Evolutionary conservation across 2,329 filamentous ascomycete genomes (phyloP).

Genomic region (Aspergillus sp.): DNA sequence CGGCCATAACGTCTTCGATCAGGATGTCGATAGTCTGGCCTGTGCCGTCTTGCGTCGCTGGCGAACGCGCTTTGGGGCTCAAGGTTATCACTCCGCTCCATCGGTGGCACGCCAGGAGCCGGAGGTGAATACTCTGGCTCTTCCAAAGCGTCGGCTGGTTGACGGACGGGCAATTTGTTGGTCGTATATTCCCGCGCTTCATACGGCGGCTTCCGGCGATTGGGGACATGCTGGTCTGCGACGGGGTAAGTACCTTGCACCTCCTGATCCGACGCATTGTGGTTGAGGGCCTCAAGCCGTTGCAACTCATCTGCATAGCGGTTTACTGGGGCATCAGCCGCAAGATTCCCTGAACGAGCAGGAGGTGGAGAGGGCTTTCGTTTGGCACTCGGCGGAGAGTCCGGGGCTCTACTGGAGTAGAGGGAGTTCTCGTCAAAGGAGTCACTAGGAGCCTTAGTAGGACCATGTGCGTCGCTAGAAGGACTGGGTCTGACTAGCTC

Average conservation of each 20-base stretch:
- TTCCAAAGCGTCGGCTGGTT: slow-evolving; percentile 28
- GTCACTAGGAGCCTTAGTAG: slow-evolving; percentile 60
- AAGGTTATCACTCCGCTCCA: slow-evolving; percentile 18
- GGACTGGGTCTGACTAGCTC: slow-evolving; percentile 62
- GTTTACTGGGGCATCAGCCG: slow-evolving; percentile 25
- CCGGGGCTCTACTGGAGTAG: slow-evolving; percentile 83
- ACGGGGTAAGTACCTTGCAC: slow-evolving; percentile 31
- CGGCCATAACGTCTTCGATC: slow-evolving; percentile 34
- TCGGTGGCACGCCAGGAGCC: slow-evolving; percentile 29
- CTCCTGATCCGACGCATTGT: slow-evolving; percentile 28
- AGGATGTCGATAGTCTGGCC: slow-evolving; percentile 29
- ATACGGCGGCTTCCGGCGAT: slow-evolving; percentile 21
- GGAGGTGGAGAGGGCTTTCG: slow-evolving; percentile 22
- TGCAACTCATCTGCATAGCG: slow-evolving; percentile 27
- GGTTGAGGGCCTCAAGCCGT: slow-evolving; percentile 30
- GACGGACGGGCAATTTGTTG: slow-evolving; percentile 15
- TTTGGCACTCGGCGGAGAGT: slow-evolving; percentile 51
- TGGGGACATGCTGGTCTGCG: slow-evolving; percentile 26
- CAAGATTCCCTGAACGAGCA: slow-evolving; percentile 21
- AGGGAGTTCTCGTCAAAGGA: slow-evolving; percentile 91
- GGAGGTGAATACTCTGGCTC: slow-evolving; percentile 42
- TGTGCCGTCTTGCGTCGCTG: slow-evolving; percentile 29
- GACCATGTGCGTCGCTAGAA: slow-evolving; percentile 41
- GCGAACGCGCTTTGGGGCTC: slow-evolving; percentile 15
- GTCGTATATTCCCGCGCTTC: slow-evolving; percentile 11